These are phyloP conservation scores for Fagopyrum homotropicum DNA, from an alignment of 148 eudicot species.

Conservation along the genomic window DNA sequence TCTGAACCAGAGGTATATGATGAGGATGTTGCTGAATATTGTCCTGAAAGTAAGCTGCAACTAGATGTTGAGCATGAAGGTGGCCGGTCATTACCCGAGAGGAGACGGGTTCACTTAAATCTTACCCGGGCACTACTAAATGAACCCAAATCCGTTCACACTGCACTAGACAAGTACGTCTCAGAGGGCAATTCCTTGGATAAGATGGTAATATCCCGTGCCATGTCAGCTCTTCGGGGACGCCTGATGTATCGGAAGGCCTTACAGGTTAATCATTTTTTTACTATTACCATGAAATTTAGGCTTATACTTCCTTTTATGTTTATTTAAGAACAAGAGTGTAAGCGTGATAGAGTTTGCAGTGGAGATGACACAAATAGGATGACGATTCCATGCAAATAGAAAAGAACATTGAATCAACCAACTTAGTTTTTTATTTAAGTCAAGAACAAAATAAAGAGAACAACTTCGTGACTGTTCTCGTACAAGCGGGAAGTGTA, in stretches of 20 bases:
- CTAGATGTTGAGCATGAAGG: constrained; percentile 28
- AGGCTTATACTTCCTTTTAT: neutral
- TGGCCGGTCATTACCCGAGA: constrained; percentile 9
- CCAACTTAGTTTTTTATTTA: too few species aligned
- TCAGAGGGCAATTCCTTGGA: constrained; percentile 41
- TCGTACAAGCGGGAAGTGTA: too few species aligned
- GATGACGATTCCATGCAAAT: too few species aligned
- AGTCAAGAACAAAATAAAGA: too few species aligned
- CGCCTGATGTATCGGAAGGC: constrained; percentile 50
- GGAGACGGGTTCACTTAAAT: constrained; percentile 14
- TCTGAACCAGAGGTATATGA: constrained; percentile 45
- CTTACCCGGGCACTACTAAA: constrained; percentile 31
- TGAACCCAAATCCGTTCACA: constrained; percentile 30
- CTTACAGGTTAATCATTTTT: constrained; percentile 50
- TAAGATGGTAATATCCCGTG: constrained; percentile 18
- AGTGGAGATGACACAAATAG: too few species aligned
- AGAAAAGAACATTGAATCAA: too few species aligned
- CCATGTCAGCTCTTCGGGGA: constrained; percentile 37
- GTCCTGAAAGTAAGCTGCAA: constrained; percentile 33
- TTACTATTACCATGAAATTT: neutral
- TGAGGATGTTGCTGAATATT: constrained; percentile 27
- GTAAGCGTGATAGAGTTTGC: neutral
- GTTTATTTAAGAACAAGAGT: neutral
- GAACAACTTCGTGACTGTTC: too few species aligned
- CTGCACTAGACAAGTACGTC: constrained; percentile 49